Evolutionary conservation across 371 early-diverging fungal species (phyloP).

Genomic region (Mortierella polycephala): DNA sequence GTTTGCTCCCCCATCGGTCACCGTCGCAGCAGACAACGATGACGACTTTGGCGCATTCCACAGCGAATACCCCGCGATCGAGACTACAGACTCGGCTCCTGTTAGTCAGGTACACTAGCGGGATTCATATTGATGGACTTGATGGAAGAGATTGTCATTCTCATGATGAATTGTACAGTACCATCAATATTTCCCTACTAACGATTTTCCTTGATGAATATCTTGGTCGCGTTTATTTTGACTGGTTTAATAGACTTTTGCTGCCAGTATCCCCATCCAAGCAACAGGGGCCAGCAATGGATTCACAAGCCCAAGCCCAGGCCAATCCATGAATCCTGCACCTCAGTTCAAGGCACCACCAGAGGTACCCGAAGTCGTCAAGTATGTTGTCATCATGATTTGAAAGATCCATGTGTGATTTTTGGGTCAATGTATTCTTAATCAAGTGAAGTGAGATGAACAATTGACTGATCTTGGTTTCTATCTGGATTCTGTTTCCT

Average conservation of each 20-base stretch:
- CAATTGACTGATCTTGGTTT: neutral
- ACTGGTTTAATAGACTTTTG: constrained; percentile 28
- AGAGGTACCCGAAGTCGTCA: constrained; percentile 69
- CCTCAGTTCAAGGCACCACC: constrained; percentile 54
- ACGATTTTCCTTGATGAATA: neutral
- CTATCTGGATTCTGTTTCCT: neutral
- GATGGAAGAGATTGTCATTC: neutral
- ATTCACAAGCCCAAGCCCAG: constrained; percentile 45
- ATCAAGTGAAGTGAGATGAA: no score
- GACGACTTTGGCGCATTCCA: constrained; percentile 54
- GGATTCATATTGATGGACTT: no score
- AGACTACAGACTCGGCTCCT: constrained; percentile 35
- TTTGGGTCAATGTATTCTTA: neutral
- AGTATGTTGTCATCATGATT: constrained; percentile 47
- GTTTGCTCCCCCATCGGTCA: constrained; percentile 7
- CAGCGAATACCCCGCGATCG: constrained; percentile 49
- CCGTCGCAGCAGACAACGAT: constrained; percentile 30
- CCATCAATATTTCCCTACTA: neutral
- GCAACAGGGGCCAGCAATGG: constrained; percentile 40
- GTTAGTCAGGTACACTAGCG: constrained; percentile 23
- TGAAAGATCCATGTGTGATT: neutral
- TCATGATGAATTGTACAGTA: neutral
- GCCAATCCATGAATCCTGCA: constrained; percentile 17
- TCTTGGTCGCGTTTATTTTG: constrained; percentile 4
- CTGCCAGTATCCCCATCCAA: constrained; percentile 43